Conservation (phyloP, 306 rosid genomes). For the Fragaria nilgerrensis region DNA sequence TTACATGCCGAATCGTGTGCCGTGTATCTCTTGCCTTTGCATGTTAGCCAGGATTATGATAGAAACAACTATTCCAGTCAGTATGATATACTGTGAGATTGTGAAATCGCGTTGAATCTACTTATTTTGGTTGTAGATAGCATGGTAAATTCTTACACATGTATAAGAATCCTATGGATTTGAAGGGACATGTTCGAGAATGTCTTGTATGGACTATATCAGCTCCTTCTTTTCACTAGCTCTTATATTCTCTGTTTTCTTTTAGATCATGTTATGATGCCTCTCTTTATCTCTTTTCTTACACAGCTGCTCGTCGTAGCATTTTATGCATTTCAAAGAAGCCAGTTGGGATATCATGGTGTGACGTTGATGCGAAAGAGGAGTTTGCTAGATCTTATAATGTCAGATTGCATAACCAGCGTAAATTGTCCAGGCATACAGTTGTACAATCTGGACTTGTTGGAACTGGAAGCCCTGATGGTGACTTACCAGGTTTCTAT, state of each 20-base stretch:
- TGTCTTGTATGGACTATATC: not conserved
- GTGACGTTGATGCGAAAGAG: constrained; percentile 26
- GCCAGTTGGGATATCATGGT: constrained; percentile 23
- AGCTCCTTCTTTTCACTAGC: not conserved
- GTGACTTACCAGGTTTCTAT: constrained; percentile 53
- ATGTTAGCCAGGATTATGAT: not conserved
- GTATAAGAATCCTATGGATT: not conserved
- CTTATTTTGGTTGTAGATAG: not conserved
- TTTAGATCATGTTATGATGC: not conserved
- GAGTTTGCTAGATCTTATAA: constrained; percentile 24
- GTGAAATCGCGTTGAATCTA: not conserved
- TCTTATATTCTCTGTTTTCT: not conserved
- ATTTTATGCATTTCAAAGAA: constrained; percentile 35
- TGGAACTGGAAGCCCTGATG: constrained; percentile 48
- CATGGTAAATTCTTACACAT: not conserved
- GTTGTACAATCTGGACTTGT: constrained; percentile 61
- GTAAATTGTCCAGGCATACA: constrained; percentile 33
- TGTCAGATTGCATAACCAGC: constrained; percentile 24
- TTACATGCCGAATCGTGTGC: no score
- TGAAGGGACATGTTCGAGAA: not conserved
- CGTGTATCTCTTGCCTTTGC: not conserved
- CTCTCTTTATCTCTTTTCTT: constrained; percentile 3
- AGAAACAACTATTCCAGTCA: not conserved
- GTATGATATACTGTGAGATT: not conserved
- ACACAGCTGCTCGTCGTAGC: constrained; percentile 44